Evolutionary conservation across 768 basidiomycete genomes (phyloP).

Genomic region (Tephrocybe sp.): DNA sequence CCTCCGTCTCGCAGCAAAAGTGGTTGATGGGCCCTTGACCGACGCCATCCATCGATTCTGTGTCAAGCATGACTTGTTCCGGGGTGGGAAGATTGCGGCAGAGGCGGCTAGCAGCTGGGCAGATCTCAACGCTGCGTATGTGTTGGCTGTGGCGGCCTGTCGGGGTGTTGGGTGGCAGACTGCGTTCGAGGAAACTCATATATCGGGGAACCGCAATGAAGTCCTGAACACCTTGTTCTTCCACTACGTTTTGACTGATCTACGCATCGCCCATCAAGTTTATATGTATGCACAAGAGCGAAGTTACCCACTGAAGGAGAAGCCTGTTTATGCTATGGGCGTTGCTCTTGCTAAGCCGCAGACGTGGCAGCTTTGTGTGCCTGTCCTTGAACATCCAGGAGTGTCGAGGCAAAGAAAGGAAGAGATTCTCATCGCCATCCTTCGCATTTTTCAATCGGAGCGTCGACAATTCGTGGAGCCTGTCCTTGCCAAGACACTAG

Average conservation of each 20-base stretch:
- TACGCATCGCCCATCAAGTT: slow-evolving; percentile 28
- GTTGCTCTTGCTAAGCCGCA: slow-evolving; percentile 29
- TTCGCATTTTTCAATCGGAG: slow-evolving; percentile 35
- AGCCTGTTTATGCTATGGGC: slow-evolving; percentile 29
- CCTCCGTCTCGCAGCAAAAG: slow-evolving; percentile 41
- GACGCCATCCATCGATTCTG: slow-evolving; percentile 35
- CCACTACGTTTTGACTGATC: slow-evolving; percentile 28
- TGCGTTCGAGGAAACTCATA: slow-evolving; percentile 27
- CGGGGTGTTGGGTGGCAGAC: slow-evolving; percentile 25
- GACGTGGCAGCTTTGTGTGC: slow-evolving; percentile 28
- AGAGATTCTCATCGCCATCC: slow-evolving; percentile 36
- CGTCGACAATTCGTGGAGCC: slow-evolving; percentile 29
- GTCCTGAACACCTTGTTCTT: slow-evolving; percentile 24
- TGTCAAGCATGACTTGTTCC: slow-evolving; percentile 27
- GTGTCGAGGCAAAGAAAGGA: slow-evolving; percentile 33
- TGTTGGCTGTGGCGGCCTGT: slow-evolving; percentile 28
- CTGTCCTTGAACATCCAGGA: slow-evolving; percentile 30
- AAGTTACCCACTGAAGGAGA: slow-evolving; percentile 21
- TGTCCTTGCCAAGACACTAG: slow-evolving; percentile 30
- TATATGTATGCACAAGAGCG: slow-evolving; percentile 29
- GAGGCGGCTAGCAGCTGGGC: slow-evolving; percentile 10
- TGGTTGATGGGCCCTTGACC: slow-evolving; percentile 36
- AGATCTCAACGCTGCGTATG: slow-evolving; percentile 35
- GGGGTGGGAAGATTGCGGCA: slow-evolving; percentile 13
- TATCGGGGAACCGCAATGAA: slow-evolving; percentile 23